Evolutionary conservation across 2,329 filamentous ascomycete genomes (phyloP), one percentile per base, ranked within the genome.

Genomic region (Thielaviopsis cerberus): DNA sequence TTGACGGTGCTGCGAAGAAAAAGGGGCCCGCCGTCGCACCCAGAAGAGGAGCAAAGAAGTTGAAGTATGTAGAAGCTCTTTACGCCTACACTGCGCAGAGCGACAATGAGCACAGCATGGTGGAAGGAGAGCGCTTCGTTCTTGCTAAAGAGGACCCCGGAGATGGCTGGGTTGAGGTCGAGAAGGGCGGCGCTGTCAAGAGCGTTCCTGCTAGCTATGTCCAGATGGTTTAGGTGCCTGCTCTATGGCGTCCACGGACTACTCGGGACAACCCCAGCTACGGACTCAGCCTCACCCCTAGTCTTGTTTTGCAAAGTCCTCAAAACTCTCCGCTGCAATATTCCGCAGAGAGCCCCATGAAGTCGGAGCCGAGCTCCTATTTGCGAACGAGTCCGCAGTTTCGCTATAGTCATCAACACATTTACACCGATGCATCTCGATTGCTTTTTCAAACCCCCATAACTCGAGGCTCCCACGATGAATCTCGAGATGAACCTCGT

Each of bases 131-230:
- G 70, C 79, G 83, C 55, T 94, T 98, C 66, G 89, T 98, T 45
- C 74, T 98, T 30, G 82, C 96, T 61, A 89, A 83, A 65, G 83
- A 87, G 59, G 91, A 97, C 67, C 79, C 83, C 0, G 92, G 92
- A 1, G 92, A 97, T 72, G 92, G 92, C 0, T 98, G 92, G 92
- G 88, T 84, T 26, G 92, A 97, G 72, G 92, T 98, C 20, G 92
- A 97, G 73, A 89, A 88, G 70, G 89, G 88, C 20, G 90, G 90
- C 1, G 74, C 82, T 48, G 88, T 83, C 54, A 90, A 83, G 67
- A 95, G 89, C 68, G 92, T 98, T 57, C 92, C 92, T 52, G 90
- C 90, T 41, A 94, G 88, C 69, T 98, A 97, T 73, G 80, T 97
- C 61, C 85, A 89, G 70, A 79, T 84, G 66, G 80, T 87, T 55